Evolutionary conservation across 169 alveolate species (phyloP).

Genomic region (Amoebophrya sp.): DNA sequence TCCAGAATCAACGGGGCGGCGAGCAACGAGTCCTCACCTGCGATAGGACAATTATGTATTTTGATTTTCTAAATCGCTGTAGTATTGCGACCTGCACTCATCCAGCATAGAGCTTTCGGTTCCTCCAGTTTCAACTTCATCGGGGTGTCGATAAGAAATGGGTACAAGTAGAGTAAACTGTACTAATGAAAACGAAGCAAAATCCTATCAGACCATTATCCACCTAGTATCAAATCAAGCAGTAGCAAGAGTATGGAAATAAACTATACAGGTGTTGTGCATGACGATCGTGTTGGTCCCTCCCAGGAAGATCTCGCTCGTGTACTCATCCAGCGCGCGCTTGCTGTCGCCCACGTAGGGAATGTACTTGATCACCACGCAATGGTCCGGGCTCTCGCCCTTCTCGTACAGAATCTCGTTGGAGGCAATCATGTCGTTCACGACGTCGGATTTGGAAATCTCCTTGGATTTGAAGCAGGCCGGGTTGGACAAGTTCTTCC

Average conservation of each 20-base stretch:
- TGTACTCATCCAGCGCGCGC: constrained; percentile 83
- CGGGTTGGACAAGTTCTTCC: constrained; percentile 70
- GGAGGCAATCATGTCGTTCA: constrained; percentile 72
- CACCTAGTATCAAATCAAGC: too few relatives aligned
- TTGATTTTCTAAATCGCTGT: neutral
- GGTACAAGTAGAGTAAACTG: too few relatives aligned
- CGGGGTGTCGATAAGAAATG: too few relatives aligned
- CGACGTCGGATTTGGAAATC: constrained; percentile 73
- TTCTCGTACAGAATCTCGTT: constrained; percentile 66
- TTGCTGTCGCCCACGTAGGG: constrained; percentile 84
- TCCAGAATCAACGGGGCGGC: constrained; percentile 82
- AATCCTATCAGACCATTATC: too few relatives aligned
- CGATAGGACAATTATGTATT: neutral
- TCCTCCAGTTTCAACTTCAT: too few relatives aligned
- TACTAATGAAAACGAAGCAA: too few relatives aligned
- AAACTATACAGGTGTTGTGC: constrained; percentile 71
- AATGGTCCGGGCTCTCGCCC: constrained; percentile 65
- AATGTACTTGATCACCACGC: constrained; percentile 76
- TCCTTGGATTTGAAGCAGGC: constrained; percentile 73
- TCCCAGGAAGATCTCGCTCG: constrained; percentile 71
- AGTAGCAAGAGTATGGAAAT: too few relatives aligned
- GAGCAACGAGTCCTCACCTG: constrained; percentile 73
- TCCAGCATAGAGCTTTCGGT: too few relatives aligned
- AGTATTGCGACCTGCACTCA: neutral
- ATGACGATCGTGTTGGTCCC: constrained; percentile 73